Evolutionary conservation across 805 yeast species (phyloP).

Genomic region (Hyphopichia homilentoma): DNA sequence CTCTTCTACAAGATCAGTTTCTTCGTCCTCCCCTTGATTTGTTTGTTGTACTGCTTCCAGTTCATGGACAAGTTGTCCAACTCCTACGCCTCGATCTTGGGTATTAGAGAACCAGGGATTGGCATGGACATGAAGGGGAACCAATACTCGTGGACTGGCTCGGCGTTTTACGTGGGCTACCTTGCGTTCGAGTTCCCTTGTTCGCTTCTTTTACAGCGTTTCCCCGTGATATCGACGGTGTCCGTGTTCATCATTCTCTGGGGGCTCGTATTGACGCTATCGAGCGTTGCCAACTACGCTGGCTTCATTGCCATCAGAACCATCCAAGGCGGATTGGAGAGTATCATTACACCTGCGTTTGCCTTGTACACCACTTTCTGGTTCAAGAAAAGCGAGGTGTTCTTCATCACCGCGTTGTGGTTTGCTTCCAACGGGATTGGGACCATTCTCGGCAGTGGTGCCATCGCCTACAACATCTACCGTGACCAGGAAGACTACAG

Average conservation of each 20-base stretch:
- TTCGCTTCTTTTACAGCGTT: constrained; percentile 45
- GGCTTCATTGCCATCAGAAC: constrained; percentile 37
- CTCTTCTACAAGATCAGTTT: constrained; percentile 20
- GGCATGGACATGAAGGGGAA: constrained; percentile 32
- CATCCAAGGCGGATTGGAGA: constrained; percentile 37
- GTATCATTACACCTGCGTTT: constrained; percentile 38
- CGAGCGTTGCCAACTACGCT: constrained; percentile 46
- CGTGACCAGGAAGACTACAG: constrained; percentile 8
- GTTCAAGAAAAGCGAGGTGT: constrained; percentile 31
- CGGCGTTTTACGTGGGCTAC: constrained; percentile 53
- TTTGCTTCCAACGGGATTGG: constrained; percentile 36
- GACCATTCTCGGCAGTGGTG: constrained; percentile 16
- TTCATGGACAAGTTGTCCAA: constrained; percentile 37
- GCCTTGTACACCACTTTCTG: constrained; percentile 30
- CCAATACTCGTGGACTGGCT: constrained; percentile 32
- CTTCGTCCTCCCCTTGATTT: constrained; percentile 22
- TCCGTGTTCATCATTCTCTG: constrained; percentile 51
- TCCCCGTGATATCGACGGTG: constrained; percentile 53
- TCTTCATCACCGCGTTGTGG: constrained; percentile 33
- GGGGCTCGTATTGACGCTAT: constrained; percentile 57
- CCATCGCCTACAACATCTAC: constrained; percentile 16
- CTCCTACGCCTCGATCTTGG: constrained; percentile 38
- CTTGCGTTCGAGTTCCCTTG: constrained; percentile 53
- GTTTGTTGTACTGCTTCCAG: constrained; percentile 22
- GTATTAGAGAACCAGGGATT: constrained; percentile 30